phyloP scores from a whole-genome alignment of 2,329 filamentous ascomycete species.

The Xylaria sp. region DNA sequence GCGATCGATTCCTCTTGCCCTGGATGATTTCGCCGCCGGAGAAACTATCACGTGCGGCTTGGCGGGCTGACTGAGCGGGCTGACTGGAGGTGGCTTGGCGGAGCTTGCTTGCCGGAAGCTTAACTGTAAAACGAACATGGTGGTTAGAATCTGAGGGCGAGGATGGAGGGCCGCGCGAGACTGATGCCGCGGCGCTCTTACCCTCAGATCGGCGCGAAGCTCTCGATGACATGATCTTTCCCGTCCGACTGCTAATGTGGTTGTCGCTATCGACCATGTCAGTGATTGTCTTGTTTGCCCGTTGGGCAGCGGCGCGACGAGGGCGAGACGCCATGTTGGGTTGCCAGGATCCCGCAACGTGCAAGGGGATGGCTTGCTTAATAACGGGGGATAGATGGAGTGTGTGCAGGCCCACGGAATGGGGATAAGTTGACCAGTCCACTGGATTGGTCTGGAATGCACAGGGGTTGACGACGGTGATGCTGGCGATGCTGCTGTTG shows the following conservation, averaged over 20 bases:
- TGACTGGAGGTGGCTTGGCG: conserved; percentile 60
- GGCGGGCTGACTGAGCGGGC: conserved; percentile 48
- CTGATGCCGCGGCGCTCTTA: conserved; percentile 56
- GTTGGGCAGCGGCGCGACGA: conserved; percentile 58
- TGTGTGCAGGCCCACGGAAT: conserved; percentile 11
- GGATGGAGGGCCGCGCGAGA: conserved; percentile 57
- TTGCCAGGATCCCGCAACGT: conserved; percentile 9
- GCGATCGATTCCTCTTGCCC: conserved; percentile 63
- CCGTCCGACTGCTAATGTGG: conserved; percentile 48
- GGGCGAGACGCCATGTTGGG: conserved; percentile 48
- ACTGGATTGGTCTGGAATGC: conserved; percentile 16
- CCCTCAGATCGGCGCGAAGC: conserved; percentile 61
- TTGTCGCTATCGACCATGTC: conserved; percentile 63
- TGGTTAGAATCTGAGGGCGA: conserved; percentile 57
- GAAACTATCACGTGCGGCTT: conserved; percentile 52
- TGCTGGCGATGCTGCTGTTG: conserved; percentile 4
- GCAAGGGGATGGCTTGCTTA: background rate
- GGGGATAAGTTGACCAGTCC: conserved; percentile 4
- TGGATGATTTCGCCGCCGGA: conserved; percentile 59
- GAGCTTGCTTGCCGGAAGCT: conserved; percentile 62
- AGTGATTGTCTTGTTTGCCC: conserved; percentile 59
- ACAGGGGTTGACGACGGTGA: conserved; percentile 5
- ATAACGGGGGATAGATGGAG: background rate
- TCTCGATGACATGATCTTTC: conserved; percentile 60
- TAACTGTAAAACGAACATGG: conserved; percentile 63